Percentiles rank a stretch among this genome's conserved stretches.
These are phyloP conservation scores for Hibiscus tridactylites DNA, from an alignment of 345 rosid genomes.

Conservation along the genomic window DNA sequence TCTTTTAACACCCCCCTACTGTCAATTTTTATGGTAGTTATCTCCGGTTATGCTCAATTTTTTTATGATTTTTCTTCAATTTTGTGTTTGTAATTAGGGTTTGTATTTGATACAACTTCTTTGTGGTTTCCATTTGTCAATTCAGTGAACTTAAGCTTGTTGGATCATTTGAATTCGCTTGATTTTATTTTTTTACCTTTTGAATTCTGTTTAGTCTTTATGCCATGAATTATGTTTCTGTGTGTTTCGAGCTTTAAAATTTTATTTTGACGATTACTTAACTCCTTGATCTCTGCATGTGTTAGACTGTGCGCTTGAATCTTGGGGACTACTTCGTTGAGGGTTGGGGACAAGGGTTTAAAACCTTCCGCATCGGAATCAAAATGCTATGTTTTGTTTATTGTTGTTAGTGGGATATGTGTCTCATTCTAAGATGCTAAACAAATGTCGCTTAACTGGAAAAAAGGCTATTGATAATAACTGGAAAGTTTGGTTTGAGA, in stretches of 20 bases:
- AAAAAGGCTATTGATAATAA: background rate
- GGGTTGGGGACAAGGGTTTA: background rate
- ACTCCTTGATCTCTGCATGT: background rate
- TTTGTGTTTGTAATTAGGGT: conserved; percentile 1
- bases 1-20: background rate
- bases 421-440: background rate
- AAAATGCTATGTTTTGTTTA: background rate
- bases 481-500: background rate
- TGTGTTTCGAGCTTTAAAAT: background rate
- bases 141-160: background rate
- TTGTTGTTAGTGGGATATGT: background rate
- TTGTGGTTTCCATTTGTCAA: background rate
- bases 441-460: background rate
- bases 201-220: background rate
- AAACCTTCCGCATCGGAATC: background rate
- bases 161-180: background rate
- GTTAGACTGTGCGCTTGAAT: background rate
- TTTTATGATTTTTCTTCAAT: background rate
- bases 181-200: background rate
- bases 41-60: background rate
- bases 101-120: background rate
- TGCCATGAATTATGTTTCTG: background rate
- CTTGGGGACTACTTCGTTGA: background rate
- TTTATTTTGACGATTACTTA: background rate
- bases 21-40: background rate